A percentile compares a stretch with the other conserved stretches of the same genome.
Evolutionary conservation across 2,329 filamentous ascomycete genomes (phyloP).

Genomic region (Fusarium armeniacum): DNA sequence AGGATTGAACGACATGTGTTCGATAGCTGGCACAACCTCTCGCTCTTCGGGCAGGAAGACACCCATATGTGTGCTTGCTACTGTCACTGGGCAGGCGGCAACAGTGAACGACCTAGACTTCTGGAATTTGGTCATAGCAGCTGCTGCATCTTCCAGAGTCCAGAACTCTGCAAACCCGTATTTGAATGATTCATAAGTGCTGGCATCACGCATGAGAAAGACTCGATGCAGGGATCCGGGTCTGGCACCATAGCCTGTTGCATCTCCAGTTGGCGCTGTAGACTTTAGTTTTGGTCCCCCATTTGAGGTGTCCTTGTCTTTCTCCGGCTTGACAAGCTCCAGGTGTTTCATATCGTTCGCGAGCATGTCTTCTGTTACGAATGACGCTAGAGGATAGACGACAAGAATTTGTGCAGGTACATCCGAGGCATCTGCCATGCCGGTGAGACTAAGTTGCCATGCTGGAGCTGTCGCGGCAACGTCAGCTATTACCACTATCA

Average conservation of each 20-base stretch:
- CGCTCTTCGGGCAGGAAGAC: slow-evolving; percentile 83
- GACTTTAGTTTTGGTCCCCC: slow-evolving; percentile 69
- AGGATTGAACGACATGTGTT: slow-evolving; percentile 76
- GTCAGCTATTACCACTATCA: background rate
- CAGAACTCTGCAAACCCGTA: slow-evolving; percentile 90
- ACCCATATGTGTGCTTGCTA: slow-evolving; percentile 85
- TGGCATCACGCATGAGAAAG: slow-evolving; percentile 80
- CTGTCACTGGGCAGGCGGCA: slow-evolving; percentile 76
- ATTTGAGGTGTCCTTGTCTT: slow-evolving; percentile 60
- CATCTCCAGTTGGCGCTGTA: slow-evolving; percentile 68
- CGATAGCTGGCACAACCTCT: slow-evolving; percentile 66
- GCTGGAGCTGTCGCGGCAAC: slow-evolving; percentile 41
- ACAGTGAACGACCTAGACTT: slow-evolving; percentile 83
- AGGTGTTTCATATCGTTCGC: slow-evolving; percentile 81
- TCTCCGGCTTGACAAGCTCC: slow-evolving; percentile 71
- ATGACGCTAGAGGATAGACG: slow-evolving; percentile 77
- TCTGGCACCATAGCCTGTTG: slow-evolving; percentile 75
- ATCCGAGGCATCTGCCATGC: slow-evolving; percentile 65
- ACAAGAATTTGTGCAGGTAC: slow-evolving; percentile 81
- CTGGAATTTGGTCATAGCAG: slow-evolving; percentile 78
- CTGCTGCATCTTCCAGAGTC: slow-evolving; percentile 80
- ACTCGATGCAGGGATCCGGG: slow-evolving; percentile 82
- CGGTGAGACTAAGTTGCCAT: slow-evolving; percentile 59
- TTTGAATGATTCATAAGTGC: slow-evolving; percentile 79
- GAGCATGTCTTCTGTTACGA: slow-evolving; percentile 79